Percentiles rank a stretch among this genome's conserved stretches.
Conservation (phyloP, 371 early-diverging fungal genomes). For the Zopfochytrium polystomum region DNA sequence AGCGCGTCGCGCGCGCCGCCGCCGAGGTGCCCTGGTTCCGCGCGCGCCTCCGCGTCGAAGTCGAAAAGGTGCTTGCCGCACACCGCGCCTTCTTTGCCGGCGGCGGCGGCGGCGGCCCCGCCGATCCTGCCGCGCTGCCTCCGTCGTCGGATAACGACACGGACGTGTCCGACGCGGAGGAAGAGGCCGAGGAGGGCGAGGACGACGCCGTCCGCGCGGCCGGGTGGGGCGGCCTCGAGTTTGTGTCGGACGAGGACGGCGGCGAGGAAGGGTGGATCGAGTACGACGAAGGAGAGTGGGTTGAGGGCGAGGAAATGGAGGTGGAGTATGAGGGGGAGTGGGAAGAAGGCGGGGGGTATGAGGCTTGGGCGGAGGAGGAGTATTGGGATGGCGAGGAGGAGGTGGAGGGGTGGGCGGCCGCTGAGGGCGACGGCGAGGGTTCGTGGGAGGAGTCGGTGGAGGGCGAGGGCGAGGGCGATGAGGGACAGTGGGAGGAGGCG, state of each 20-base stretch:
- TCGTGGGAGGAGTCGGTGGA: background rate
- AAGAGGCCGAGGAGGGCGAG: background rate
- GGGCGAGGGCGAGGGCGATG: too few relatives aligned
- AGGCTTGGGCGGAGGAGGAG: background rate
- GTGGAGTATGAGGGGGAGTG: background rate
- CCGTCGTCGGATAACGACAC: too few relatives aligned
- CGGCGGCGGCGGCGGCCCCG: too few relatives aligned
- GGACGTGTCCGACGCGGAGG: background rate
- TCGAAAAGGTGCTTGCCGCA: too few relatives aligned
- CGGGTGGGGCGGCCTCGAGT: background rate
- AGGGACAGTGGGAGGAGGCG: too few relatives aligned
- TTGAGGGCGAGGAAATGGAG: too few relatives aligned
- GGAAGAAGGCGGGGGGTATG: background rate
- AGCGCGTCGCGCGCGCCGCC: too few relatives aligned
- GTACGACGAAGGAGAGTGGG: background rate
- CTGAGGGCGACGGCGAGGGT: background rate
- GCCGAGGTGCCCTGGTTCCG: too few relatives aligned
- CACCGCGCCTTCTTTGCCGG: too few relatives aligned
- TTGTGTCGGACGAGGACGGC: background rate
- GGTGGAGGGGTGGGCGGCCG: background rate
- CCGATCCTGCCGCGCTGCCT: too few relatives aligned
- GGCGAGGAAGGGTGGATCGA: background rate
- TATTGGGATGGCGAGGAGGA: background rate
- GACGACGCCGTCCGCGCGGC: background rate
- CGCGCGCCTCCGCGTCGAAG: too few relatives aligned